Evolutionary conservation across 495 filamentous ascomycete species (phyloP).

Genomic region (Penicillium paxilli): DNA sequence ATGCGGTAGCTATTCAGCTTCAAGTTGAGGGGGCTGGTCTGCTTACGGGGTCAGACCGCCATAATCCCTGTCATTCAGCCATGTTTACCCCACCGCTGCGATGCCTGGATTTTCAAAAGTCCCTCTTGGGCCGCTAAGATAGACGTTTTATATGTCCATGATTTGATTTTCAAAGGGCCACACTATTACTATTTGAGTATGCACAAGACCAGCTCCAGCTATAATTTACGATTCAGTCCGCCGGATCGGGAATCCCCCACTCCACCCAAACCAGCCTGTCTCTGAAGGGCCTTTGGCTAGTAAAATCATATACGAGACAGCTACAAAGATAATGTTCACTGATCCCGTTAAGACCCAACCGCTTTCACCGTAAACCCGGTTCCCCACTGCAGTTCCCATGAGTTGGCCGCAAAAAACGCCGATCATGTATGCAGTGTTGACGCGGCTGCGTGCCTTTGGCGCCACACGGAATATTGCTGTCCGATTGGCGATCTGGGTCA

Average conservation of each 20-base stretch:
- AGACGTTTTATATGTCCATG: not conserved
- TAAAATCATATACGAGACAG: slow-evolving; percentile 56
- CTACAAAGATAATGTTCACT: slow-evolving; percentile 67
- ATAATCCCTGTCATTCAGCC: not conserved
- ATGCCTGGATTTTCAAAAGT: not conserved
- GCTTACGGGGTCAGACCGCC: not conserved
- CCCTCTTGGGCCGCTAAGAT: not conserved
- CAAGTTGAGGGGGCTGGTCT: no score
- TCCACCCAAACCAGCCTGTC: slow-evolving; percentile 74
- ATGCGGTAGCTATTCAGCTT: no score
- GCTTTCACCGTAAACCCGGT: slow-evolving; percentile 63
- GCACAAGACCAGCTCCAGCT: no score
- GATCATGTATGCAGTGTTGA: slow-evolving; percentile 87
- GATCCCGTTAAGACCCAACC: slow-evolving; percentile 73
- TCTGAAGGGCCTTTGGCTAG: slow-evolving; percentile 66
- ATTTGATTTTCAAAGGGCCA: no score
- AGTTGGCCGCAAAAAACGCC: slow-evolving; percentile 73
- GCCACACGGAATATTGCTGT: slow-evolving; percentile 69
- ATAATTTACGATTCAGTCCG: not conserved
- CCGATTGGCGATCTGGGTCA: slow-evolving; percentile 73
- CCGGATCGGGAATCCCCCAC: slow-evolving; percentile 48
- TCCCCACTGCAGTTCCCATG: slow-evolving; percentile 72
- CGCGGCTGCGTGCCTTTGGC: slow-evolving; percentile 69
- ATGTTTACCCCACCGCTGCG: not conserved
- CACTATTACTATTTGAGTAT: no score